Evolutionary conservation across 208 protist species (phyloP).

Genomic region (Acanthamoeba culbertsoni): DNA sequence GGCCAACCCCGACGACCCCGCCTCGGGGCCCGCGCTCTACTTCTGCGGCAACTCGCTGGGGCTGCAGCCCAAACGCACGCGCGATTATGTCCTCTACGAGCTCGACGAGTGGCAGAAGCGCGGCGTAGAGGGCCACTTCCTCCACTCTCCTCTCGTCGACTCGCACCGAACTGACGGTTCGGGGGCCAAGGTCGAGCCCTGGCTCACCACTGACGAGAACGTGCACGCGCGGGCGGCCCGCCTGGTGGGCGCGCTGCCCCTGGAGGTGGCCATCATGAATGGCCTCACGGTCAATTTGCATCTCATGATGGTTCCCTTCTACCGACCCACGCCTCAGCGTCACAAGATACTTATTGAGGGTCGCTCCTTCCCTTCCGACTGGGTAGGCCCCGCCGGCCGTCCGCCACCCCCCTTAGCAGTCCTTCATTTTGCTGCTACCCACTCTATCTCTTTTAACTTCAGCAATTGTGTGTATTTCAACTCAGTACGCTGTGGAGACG

Average conservation of each 20-base stretch:
- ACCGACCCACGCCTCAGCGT: slow-evolving; percentile 86
- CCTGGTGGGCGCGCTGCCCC: slow-evolving; percentile 83
- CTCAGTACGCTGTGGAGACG: slow-evolving; percentile 87
- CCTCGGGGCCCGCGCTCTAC: slow-evolving; percentile 78
- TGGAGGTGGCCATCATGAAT: slow-evolving; percentile 81
- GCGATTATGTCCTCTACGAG: slow-evolving; percentile 80
- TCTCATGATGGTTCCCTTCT: slow-evolving; percentile 91
- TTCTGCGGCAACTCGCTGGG: slow-evolving; percentile 90
- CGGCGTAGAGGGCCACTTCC: slow-evolving; percentile 72
- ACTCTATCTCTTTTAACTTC: too few relatives aligned
- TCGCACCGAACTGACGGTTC: not conserved
- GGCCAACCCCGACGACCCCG: not conserved
- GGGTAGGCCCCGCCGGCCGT: slow-evolving; percentile 43
- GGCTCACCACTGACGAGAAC: slow-evolving; percentile 45
- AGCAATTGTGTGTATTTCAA: not conserved
- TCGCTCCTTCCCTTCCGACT: slow-evolving; percentile 82
- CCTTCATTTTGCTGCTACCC: not conserved
- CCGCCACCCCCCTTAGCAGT: not conserved
- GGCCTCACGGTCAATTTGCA: slow-evolving; percentile 92
- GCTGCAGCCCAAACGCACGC: slow-evolving; percentile 86
- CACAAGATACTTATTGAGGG: slow-evolving; percentile 92
- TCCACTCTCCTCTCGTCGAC: not conserved
- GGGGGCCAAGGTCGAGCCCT: slow-evolving; percentile 14
- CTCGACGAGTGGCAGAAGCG: slow-evolving; percentile 91
- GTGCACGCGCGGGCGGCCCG: slow-evolving; percentile 62